A percentile compares a stretch with the other conserved stretches of the same genome.
Conservation (phyloP, 768 basidiomycete species). For the Podaxis rugospora region DNA sequence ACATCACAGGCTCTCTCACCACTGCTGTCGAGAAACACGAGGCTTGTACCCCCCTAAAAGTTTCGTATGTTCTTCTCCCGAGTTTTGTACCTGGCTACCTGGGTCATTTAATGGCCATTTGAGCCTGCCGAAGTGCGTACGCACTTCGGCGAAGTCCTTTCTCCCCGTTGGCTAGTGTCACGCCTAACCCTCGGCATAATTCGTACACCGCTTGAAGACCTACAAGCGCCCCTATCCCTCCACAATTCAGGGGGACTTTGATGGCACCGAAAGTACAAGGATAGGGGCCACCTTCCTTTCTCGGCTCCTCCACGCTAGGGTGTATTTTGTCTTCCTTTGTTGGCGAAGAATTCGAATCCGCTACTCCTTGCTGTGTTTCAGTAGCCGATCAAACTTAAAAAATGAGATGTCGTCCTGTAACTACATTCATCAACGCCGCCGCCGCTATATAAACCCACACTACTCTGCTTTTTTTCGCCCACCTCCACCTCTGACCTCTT, state of each 20-base stretch:
- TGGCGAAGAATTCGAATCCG: too few relatives aligned
- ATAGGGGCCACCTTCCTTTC: not conserved
- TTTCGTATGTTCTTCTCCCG: not conserved
- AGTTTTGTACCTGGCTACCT: too few relatives aligned
- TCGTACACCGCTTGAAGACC: not conserved
- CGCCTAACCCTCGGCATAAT: not conserved
- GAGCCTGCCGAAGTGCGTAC: not conserved
- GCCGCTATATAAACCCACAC: not conserved
- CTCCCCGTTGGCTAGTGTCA: not conserved
- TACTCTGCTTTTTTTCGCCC: not conserved
- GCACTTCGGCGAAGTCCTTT: not conserved
- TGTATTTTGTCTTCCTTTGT: not conserved
- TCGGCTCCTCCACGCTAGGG: not conserved
- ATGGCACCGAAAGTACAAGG: not conserved
- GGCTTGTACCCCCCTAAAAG: not conserved
- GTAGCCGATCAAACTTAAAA: not conserved
- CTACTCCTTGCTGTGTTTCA: not conserved
- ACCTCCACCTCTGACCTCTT: not conserved
- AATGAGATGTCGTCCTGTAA: not conserved
- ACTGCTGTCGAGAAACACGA: not conserved
- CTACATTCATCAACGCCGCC: not conserved
- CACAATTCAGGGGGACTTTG: not conserved
- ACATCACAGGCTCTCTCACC: not conserved
- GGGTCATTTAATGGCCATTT: too few relatives aligned
- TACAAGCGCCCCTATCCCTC: not conserved